Base-by-base conservation (phyloP, 352 stramenopile genomes). In the Lagenidium giganteum region DNA sequence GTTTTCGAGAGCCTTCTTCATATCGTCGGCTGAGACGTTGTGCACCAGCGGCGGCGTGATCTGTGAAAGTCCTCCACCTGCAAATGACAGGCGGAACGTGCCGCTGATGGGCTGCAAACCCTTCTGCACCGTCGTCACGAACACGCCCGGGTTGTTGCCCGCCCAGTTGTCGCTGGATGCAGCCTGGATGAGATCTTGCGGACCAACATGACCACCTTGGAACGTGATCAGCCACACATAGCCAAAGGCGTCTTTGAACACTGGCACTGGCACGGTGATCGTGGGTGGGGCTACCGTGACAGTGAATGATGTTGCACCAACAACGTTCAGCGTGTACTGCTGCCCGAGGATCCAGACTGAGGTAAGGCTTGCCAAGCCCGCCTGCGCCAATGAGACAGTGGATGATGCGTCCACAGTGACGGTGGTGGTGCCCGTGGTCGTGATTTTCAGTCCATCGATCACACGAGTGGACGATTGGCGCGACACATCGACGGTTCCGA, bases 71-170 rank as follows among this genome's bases (percentile, higher is more conserved):
- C 64, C 76, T 12, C 55, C 59, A 21, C 60, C 84, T 1, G 71
- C 63, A 47, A 86, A 90, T 2, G 72, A 67, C 28, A 94, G 75
- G 5, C 70, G 49, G 37, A 99, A 97, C 4, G 70, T 96, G 5
- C 96, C 95, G 43, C 83, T 96, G 28, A 98, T 91, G 3, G 95
- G 93, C 32, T 91, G 70, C 6, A 97, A 26, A 7, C 95, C 95
- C 39, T 89, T 70, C 29, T 88, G 74, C 9, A 96, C 50, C 1
- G 70, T 75, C 6, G 79, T 54, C 11, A 95, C 66, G 31, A 78
- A 62, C 34, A 98, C 88, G 2, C 88, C 75, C 1, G 93, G 78
- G 51, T 97, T 98, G n/a, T 87, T 92, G 4, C 95, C 95, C 0
- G 83, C 64, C 95, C 95, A 98, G 11, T 83, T 96, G 38, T 97